Evolutionary conservation across 768 basidiomycete species (phyloP).

Genomic region (Vishniacozyma victoriae): DNA sequence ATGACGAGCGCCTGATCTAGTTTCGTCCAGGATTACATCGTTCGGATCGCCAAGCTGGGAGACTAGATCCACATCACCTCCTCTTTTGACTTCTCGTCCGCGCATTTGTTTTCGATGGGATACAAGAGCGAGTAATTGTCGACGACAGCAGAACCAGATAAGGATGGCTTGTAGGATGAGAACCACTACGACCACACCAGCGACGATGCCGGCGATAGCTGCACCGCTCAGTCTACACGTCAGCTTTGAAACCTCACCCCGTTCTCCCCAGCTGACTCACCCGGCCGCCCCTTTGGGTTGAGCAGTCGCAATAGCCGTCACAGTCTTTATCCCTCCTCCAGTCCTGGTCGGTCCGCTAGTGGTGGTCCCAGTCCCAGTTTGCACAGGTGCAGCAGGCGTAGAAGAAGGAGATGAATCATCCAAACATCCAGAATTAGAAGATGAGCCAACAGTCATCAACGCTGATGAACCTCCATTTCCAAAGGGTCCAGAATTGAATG

Average conservation of each 20-base stretch:
- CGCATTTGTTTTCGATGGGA: conserved; percentile 30
- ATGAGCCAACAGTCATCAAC: conserved; percentile 51
- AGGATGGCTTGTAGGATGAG: conserved; percentile 24
- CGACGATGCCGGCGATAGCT: conserved; percentile 34
- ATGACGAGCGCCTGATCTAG: conserved; percentile 3
- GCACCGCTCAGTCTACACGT: conserved; percentile 23
- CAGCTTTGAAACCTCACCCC: too few relatives aligned
- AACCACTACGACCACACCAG: conserved; percentile 23
- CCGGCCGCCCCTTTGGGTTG: conserved; percentile 16
- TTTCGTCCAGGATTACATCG: not conserved
- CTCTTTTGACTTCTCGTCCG: conserved; percentile 17
- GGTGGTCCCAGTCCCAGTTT: conserved; percentile 9
- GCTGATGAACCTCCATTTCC: conserved; percentile 60
- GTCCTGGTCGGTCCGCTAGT: conserved; percentile 1
- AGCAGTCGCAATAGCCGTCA: conserved; percentile 30
- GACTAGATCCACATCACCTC: conserved; percentile 36
- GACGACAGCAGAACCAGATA: conserved; percentile 39
- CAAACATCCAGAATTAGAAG: conserved; percentile 55
- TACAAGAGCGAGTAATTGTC: conserved; percentile 23
- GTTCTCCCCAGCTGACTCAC: conserved; percentile 5
- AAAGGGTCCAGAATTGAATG: conserved; percentile 21
- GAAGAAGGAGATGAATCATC: conserved; percentile 50
- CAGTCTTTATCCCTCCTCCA: conserved; percentile 27
- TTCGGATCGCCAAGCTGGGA: conserved; percentile 5
- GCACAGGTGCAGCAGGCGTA: conserved; percentile 18